phyloP scores from a whole-genome alignment of 495 filamentous ascomycete genomes.

The Penicillium robsamsonii region DNA sequence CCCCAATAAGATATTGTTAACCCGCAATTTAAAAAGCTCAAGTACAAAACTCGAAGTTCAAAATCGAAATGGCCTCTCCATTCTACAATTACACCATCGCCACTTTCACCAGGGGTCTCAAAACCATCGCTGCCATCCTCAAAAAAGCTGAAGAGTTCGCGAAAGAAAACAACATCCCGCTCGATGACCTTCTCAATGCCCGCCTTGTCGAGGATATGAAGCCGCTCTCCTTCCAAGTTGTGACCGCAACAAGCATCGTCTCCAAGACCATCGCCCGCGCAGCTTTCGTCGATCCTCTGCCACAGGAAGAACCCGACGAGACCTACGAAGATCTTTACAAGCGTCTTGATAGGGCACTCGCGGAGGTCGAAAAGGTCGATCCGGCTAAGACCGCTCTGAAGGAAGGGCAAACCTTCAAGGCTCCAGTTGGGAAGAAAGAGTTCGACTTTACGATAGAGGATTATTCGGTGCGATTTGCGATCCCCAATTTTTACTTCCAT shows the following conservation, averaged over 20 bases:
- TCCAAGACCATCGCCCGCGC: neutral
- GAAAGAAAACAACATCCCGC: slow-evolving; percentile 15
- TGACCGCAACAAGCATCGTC: neutral
- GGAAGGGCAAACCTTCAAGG: neutral
- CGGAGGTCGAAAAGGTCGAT: neutral
- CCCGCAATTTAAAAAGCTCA: neutral
- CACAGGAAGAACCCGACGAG: neutral
- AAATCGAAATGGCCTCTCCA: neutral
- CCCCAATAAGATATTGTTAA: neutral
- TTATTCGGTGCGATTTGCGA: neutral
- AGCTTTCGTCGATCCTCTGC: neutral
- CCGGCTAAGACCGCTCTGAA: neutral
- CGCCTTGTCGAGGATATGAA: slow-evolving; percentile 12
- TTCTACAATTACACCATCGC: slow-evolving; percentile 20
- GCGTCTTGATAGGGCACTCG: neutral
- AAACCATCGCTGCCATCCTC: slow-evolving; percentile 18
- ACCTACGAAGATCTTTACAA: neutral
- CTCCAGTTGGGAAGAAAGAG: neutral
- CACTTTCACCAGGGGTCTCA: slow-evolving; percentile 20
- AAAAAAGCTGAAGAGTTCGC: slow-evolving; percentile 22
- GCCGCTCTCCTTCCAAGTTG: slow-evolving; percentile 10
- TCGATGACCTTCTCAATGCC: slow-evolving; percentile 12
- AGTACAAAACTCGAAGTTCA: neutral
- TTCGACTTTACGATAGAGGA: neutral
- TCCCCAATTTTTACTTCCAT: slow-evolving; percentile 1